Evolutionary conservation across 768 basidiomycete genomes (phyloP).

Genomic region (Lepiota venenata): DNA sequence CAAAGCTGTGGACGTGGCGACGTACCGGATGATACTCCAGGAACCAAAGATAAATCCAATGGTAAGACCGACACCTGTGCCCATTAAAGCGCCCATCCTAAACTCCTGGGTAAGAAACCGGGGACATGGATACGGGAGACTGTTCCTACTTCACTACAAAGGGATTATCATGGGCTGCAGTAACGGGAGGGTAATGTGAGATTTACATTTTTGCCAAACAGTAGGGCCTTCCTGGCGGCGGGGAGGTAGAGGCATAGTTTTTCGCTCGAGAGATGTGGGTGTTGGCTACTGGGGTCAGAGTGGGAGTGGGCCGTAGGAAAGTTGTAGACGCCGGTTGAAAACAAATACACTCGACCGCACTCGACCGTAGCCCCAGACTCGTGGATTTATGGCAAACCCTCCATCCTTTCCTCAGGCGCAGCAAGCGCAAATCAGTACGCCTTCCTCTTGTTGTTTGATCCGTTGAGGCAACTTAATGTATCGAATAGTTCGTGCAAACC

Average conservation of each 20-base stretch:
- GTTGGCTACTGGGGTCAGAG: slow-evolving; percentile 15
- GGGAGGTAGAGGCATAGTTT: slow-evolving; percentile 50
- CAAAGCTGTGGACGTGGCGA: background rate
- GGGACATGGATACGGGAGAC: background rate
- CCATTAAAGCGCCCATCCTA: slow-evolving; percentile 92
- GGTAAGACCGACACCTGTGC: slow-evolving; percentile 90
- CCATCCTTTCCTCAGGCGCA: slow-evolving; percentile 69
- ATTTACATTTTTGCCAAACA: slow-evolving; percentile 73
- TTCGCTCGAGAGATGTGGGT: slow-evolving; percentile 38
- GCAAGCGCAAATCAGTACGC: slow-evolving; percentile 85
- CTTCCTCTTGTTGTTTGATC: background rate
- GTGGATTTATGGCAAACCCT: slow-evolving; percentile 15
- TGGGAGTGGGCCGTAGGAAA: slow-evolving; percentile 14
- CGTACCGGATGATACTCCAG: slow-evolving; percentile 87
- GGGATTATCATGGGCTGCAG: slow-evolving; percentile 12
- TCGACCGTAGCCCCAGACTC: background rate
- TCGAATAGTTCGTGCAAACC: slow-evolving; percentile 73
- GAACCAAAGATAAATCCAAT: slow-evolving; percentile 98
- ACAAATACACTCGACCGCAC: background rate
- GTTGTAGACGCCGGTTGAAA: slow-evolving; percentile 4
- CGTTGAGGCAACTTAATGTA: slow-evolving; percentile 13
- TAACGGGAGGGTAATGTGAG: slow-evolving; percentile 8
- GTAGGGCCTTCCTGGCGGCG: slow-evolving; percentile 12
- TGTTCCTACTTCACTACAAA: slow-evolving; percentile 55
- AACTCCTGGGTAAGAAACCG: slow-evolving; percentile 1